Evolutionary conservation across 2,329 filamentous ascomycete species (phyloP).

Genomic region (Trichophyton mentagrophytes): DNA sequence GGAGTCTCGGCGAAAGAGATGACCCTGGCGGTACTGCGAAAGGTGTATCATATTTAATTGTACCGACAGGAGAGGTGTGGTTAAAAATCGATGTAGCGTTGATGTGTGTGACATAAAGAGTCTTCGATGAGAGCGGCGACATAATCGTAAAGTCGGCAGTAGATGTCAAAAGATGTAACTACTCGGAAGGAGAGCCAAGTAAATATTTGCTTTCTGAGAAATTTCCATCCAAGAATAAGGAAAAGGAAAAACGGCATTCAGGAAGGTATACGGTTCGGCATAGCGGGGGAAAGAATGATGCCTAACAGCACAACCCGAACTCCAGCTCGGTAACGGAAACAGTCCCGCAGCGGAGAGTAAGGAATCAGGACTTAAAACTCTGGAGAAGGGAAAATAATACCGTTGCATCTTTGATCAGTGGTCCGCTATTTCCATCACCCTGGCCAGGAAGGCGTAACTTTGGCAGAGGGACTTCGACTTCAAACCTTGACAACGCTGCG

Average conservation of each 20-base stretch:
- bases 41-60: constrained; percentile 59
- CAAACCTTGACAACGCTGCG: constrained; percentile 56
- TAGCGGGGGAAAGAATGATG: not conserved
- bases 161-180: constrained; percentile 70
- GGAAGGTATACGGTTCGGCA: not conserved
- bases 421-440: constrained; percentile 31
- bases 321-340: not conserved
- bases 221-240: not conserved
- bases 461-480: constrained; percentile 60
- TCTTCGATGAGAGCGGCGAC: constrained; percentile 63
- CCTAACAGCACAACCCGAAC: not conserved
- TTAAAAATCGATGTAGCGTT: constrained; percentile 82
- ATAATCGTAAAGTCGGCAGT: constrained; percentile 72
- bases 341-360: not conserved
- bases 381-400: constrained; percentile 26
- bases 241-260: not conserved
- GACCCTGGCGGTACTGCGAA: constrained; percentile 66
- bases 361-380: not conserved
- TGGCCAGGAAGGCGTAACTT: constrained; percentile 44
- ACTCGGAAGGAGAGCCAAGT: constrained; percentile 3
- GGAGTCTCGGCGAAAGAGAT: constrained; percentile 60
- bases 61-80: constrained; percentile 61
- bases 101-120: constrained; percentile 62
- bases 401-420: constrained; percentile 71
- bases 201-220: not conserved